Conservation (phyloP, 345 rosid genomes). For the Populus euphratica region DNA sequence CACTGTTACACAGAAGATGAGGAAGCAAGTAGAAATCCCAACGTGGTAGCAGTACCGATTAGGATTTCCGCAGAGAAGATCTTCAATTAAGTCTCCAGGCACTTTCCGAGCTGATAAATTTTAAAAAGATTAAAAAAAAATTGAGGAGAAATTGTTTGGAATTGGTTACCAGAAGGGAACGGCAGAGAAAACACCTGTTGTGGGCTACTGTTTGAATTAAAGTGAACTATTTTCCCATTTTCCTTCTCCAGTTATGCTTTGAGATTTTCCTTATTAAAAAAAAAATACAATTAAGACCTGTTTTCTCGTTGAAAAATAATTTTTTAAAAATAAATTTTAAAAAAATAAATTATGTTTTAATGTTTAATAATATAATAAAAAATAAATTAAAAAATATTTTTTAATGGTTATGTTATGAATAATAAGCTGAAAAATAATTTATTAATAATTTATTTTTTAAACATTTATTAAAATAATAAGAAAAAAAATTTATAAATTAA, state of each 20-base stretch:
- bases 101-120: slow-evolving; percentile 66
- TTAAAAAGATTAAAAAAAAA: not conserved
- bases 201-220: slow-evolving; percentile 65
- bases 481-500: too few species aligned
- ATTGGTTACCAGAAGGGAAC: slow-evolving; percentile 55
- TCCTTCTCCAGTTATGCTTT: not conserved
- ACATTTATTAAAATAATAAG: too few species aligned
- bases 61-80: slow-evolving; percentile 54
- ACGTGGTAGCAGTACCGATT: slow-evolving; percentile 18
- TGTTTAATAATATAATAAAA: too few species aligned
- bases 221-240: slow-evolving; percentile 62
- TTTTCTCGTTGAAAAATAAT: too few species aligned
- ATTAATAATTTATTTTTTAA: too few species aligned
- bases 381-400: too few species aligned
- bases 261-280: too few species aligned
- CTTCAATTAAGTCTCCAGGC: slow-evolving; percentile 68
- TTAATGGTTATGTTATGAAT: too few species aligned
- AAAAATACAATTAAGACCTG: too few species aligned
- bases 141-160: not conserved
- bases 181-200: slow-evolving; percentile 84
- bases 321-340: too few species aligned
- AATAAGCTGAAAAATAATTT: too few species aligned
- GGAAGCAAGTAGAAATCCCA: not conserved
- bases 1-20: not conserved
- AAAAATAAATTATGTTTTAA: too few species aligned